Base-by-base conservation (phyloP, 1,139 yeast species). In the Hanseniaspora sp. region DNA sequence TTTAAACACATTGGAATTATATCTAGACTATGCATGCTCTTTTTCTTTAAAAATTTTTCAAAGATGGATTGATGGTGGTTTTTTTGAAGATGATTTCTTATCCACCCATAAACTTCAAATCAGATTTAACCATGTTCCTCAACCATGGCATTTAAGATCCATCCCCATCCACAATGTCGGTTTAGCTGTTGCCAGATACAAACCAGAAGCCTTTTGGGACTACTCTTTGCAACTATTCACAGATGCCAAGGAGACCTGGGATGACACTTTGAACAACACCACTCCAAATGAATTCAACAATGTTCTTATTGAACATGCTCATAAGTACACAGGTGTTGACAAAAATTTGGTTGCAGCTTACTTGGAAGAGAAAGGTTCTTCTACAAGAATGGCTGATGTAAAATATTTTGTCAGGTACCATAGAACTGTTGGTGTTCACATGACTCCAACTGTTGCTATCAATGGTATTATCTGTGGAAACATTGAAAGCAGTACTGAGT, bases 111-210 rank as follows among this genome's bases (percentile, higher is more conserved):
- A 78, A 53, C 59, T 68, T 48, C 67, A 71, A 53, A 78, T 82
- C 62, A 80, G 79, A 61, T 73, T 82, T 56, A 75, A 77, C 58
- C 82, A 84, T 61, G 87, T 82, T 38, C 73, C 83, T 40, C 95
- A 86, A 67, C 92, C 94, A 59, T 86, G 95, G 95, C 95, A 86
- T 65, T 82, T 92, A 35, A 76, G 79, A 54, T 82, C 90, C 0
- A 75, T 77, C 9, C 70, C 79, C 48, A 72, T 82, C 47, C 82
- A 83, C 63, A 96, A 87, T 63, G 84, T 86, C 46, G 76, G 84
- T 0, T 67, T 87, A 46, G 92, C 82, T 0, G 81, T 83, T 35
- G 83, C 85, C 11, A 71, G 73, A 56, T 66, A 82, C 51, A 74
- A 75, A 33, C 81, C 88, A 9, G 74, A 71, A 7, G 66, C 71